Conservation (phyloP, 805 yeast species). For the Candida montana region DNA sequence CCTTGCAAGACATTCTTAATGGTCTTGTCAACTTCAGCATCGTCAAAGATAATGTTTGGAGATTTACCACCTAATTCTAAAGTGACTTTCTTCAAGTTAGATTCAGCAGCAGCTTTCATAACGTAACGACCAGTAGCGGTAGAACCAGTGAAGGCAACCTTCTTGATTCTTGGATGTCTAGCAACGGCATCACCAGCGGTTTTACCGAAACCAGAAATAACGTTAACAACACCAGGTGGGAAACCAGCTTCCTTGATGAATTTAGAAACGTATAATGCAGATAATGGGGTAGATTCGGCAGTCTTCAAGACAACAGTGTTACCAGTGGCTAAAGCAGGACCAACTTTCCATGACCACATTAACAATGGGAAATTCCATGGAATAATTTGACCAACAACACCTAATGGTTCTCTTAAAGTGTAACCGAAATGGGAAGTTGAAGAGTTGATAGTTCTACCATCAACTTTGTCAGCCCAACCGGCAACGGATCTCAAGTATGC, state of each 20-base stretch:
- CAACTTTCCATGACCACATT: slow-evolving; percentile 15
- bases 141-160: slow-evolving; percentile 14
- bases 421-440: slow-evolving; percentile 9
- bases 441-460: slow-evolving; percentile 13
- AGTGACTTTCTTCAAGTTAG: slow-evolving; percentile 13
- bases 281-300: slow-evolving; percentile 14
- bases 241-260: slow-evolving; percentile 13
- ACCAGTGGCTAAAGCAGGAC: slow-evolving; percentile 14
- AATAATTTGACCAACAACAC: slow-evolving; percentile 14
- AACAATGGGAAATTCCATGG: slow-evolving; percentile 15
- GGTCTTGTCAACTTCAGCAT: slow-evolving; percentile 12
- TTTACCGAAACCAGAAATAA: slow-evolving; percentile 14
- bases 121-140: slow-evolving; percentile 13
- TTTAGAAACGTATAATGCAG: slow-evolving; percentile 11
- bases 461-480: slow-evolving; percentile 15
- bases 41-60: slow-evolving; percentile 12
- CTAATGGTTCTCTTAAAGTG: slow-evolving; percentile 13
- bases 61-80: slow-evolving; percentile 14
- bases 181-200: slow-evolving; percentile 15
- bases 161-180: slow-evolving; percentile 12
- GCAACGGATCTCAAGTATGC: slow-evolving; percentile 14
- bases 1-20: slow-evolving; percentile 11
- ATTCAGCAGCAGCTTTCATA: slow-evolving; percentile 14
- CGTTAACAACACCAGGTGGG: slow-evolving; percentile 12
- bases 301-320: slow-evolving; percentile 11